Percentiles rank a stretch among this genome's conserved stretches.
Conservation (phyloP, 75 land plant genomes). For the Sequoia sempervirens region DNA sequence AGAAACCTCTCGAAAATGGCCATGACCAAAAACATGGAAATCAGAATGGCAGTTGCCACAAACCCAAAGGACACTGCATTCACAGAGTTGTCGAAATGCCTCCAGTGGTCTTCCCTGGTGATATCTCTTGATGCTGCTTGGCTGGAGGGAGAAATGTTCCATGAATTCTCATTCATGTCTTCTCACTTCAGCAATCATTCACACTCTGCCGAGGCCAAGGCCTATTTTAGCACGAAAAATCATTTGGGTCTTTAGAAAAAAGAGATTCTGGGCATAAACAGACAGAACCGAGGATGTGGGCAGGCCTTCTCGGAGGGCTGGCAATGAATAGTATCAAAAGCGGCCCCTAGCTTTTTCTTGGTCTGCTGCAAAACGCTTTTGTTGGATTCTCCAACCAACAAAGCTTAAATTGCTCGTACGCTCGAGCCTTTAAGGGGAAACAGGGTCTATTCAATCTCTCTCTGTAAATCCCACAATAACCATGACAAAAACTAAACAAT, state of each 20-base stretch:
- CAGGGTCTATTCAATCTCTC: slow-evolving; percentile 3
- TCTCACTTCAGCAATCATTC: not conserved
- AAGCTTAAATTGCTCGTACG: not conserved
- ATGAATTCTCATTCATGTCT: slow-evolving; percentile 11
- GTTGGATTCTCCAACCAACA: slow-evolving; percentile 3
- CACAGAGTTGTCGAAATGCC: slow-evolving; percentile 47
- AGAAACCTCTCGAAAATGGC: slow-evolving; percentile 72
- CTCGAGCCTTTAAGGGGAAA: not conserved
- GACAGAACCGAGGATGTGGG: not conserved
- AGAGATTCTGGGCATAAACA: not conserved
- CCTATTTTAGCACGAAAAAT: not conserved
- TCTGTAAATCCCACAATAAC: not conserved
- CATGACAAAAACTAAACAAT: not conserved
- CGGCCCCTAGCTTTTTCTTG: not conserved
- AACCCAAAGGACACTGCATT: slow-evolving; percentile 77
- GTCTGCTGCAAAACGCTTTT: not conserved
- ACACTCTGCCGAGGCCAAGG: not conserved
- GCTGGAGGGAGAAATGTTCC: slow-evolving; percentile 7
- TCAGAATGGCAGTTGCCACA: slow-evolving; percentile 68
- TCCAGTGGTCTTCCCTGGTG: slow-evolving; percentile 34
- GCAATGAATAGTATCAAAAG: not conserved
- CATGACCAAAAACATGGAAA: slow-evolving; percentile 72
- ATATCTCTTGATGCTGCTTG: slow-evolving; percentile 3
- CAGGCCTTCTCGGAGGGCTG: not conserved
- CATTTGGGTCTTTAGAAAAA: not conserved